Conservation (phyloP, 768 basidiomycete genomes). For the Podaxis mareebaensis region DNA sequence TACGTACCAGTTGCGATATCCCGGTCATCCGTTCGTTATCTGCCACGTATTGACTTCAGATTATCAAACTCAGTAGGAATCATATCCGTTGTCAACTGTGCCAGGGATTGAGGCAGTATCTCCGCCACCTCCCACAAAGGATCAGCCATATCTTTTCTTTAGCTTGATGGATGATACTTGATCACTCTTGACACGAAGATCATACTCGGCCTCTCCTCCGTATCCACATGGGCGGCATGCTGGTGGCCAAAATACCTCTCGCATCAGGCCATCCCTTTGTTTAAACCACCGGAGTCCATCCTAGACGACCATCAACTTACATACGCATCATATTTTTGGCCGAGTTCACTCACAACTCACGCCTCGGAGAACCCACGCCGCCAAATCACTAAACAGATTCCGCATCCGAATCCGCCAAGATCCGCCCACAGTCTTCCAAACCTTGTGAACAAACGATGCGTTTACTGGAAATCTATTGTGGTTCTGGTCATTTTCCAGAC, state of each 20-base stretch:
- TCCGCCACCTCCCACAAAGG: background rate
- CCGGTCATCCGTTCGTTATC: conserved; percentile 5
- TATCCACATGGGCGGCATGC: background rate
- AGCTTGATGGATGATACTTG: background rate
- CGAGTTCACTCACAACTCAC: background rate
- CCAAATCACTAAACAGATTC: background rate
- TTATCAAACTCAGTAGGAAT: background rate
- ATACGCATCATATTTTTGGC: background rate
- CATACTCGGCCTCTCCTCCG: background rate
- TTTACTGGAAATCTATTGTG: too few species aligned
- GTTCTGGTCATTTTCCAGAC: too few species aligned
- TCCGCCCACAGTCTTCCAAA: background rate
- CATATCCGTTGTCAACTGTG: background rate
- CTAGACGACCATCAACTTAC: background rate
- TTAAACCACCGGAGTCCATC: background rate
- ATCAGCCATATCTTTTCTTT: background rate
- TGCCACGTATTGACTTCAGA: conserved; percentile 12
- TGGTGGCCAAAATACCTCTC: background rate
- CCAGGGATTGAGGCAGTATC: background rate
- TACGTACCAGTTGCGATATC: background rate
- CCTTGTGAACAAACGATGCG: too few species aligned
- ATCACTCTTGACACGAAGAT: background rate
- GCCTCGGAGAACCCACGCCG: background rate
- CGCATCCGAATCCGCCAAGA: background rate
- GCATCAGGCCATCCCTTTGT: background rate